Evolutionary conservation across 2,329 filamentous ascomycete species (phyloP).

Genomic region (Hypoxylon sp.): DNA sequence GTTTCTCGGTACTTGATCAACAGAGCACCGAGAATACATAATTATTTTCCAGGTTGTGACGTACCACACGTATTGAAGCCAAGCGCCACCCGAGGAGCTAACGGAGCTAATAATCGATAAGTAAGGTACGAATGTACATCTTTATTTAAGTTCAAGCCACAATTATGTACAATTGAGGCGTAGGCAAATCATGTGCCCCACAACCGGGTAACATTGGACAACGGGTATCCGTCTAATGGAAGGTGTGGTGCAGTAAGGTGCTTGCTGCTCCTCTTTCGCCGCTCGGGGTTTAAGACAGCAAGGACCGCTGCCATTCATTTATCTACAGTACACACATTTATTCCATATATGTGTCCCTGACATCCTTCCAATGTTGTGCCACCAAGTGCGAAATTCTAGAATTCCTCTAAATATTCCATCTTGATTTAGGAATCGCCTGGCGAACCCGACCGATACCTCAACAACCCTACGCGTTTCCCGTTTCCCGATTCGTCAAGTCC

Average conservation of each 20-base stretch:
- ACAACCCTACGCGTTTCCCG: slow-evolving; percentile 14
- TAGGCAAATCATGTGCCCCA: slow-evolving; percentile 39
- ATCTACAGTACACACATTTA: slow-evolving; percentile 23
- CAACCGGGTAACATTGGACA: slow-evolving; percentile 29
- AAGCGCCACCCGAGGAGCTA: not conserved
- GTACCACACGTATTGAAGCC: slow-evolving; percentile 12
- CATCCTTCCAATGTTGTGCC: slow-evolving; percentile 36
- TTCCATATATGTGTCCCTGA: slow-evolving; percentile 32
- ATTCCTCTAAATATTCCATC: slow-evolving; percentile 16
- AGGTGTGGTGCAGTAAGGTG: slow-evolving; percentile 21
- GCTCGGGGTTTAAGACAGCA: slow-evolving; percentile 42
- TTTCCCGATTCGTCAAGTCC: slow-evolving; percentile 26
- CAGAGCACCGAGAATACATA: slow-evolving; percentile 9
- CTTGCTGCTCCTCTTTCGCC: slow-evolving; percentile 40
- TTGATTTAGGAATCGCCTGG: slow-evolving; percentile 21
- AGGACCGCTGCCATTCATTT: slow-evolving; percentile 28
- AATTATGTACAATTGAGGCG: slow-evolving; percentile 30
- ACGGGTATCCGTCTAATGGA: slow-evolving; percentile 26
- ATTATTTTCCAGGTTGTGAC: slow-evolving; percentile 37
- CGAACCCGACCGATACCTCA: slow-evolving; percentile 21
- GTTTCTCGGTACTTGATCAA: slow-evolving; percentile 10
- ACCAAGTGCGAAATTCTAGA: slow-evolving; percentile 34
- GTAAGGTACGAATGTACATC: slow-evolving; percentile 31
- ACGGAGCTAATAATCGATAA: slow-evolving; percentile 33
- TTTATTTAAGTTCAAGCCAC: slow-evolving; percentile 39